phyloP scores from a whole-genome alignment of 192 early-diverging fungal genomes.

The Phlyctochytrium arcticum region DNA sequence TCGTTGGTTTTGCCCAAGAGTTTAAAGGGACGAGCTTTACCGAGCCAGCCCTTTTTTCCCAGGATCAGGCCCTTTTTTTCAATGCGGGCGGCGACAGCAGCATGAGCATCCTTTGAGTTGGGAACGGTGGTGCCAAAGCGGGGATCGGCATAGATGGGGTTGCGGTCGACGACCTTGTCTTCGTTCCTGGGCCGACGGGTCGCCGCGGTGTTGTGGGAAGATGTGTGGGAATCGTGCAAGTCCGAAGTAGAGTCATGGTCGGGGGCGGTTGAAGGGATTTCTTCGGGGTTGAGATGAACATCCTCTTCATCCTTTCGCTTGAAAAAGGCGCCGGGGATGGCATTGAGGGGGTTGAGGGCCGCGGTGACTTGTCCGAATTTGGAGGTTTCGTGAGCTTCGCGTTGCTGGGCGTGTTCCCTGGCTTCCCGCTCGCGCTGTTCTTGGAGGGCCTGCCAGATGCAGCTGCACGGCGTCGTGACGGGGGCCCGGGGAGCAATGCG shows the following conservation, averaged over 20 bases:
- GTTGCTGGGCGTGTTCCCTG: neutral
- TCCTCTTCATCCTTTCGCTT: neutral
- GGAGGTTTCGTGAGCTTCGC: neutral
- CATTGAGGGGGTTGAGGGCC: neutral
- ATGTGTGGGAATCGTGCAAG: neutral
- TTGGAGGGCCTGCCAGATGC: conserved; percentile 2
- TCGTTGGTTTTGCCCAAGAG: neutral
- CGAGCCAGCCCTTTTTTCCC: neutral
- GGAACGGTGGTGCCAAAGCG: neutral
- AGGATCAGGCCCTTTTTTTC: neutral
- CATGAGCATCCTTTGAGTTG: neutral
- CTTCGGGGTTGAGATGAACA: neutral
- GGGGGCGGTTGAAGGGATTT: neutral
- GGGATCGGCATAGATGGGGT: neutral
- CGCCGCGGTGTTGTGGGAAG: too few species aligned
- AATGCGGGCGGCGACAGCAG: neutral
- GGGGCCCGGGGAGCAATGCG: neutral
- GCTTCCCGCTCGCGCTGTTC: neutral
- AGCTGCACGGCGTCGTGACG: neutral
- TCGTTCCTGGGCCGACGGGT: too few species aligned
- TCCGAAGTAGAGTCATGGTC: neutral
- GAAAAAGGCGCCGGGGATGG: neutral
- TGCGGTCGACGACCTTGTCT: conserved; percentile 1
- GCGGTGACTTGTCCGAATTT: neutral
- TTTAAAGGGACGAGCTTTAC: neutral